Evolutionary conservation across 352 stramenopile species (phyloP).

Genomic region (Phytophthora foliorum): DNA sequence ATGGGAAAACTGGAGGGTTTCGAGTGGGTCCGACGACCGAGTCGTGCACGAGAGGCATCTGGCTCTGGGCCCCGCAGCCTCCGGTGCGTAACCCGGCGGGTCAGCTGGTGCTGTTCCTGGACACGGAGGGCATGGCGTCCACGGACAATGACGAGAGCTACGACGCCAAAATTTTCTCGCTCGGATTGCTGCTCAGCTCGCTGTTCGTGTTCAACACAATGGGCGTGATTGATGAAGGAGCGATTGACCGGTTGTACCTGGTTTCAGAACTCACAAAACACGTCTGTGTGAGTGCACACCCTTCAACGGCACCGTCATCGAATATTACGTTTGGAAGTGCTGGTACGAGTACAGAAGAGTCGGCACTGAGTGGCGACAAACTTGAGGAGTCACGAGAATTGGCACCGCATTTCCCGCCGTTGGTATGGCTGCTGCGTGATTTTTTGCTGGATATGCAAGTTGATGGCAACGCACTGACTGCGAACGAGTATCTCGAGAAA

Average conservation of each 20-base stretch:
- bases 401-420: slow-evolving; percentile 83
- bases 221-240: slow-evolving; percentile 89
- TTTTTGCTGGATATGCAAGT: slow-evolving; percentile 86
- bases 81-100: slow-evolving; percentile 64
- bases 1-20: slow-evolving; percentile 52
- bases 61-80: slow-evolving; percentile 79
- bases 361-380: slow-evolving; percentile 41
- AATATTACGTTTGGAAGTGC: slow-evolving; percentile 9
- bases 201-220: slow-evolving; percentile 92
- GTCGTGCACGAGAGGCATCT: slow-evolving; percentile 88
- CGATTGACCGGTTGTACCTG: slow-evolving; percentile 86
- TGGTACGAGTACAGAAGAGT: slow-evolving; percentile 19
- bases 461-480: slow-evolving; percentile 62
- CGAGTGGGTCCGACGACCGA: slow-evolving; percentile 85
- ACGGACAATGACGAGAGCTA: slow-evolving; percentile 91
- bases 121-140: slow-evolving; percentile 88
- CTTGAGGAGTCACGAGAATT: slow-evolving; percentile 60
- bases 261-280: slow-evolving; percentile 89
- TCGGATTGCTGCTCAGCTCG: slow-evolving; percentile 82
- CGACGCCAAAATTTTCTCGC: slow-evolving; percentile 90
- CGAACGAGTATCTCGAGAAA: slow-evolving; percentile 85
- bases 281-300: slow-evolving; percentile 72
- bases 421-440: slow-evolving; percentile 86
- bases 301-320: not conserved
- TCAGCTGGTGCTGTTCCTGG: slow-evolving; percentile 82